Percentiles rank a stretch among this genome's conserved stretches.
Evolutionary conservation across 2,329 filamentous ascomycete genomes (phyloP).

Genomic region (Monosporascus ibericus): DNA sequence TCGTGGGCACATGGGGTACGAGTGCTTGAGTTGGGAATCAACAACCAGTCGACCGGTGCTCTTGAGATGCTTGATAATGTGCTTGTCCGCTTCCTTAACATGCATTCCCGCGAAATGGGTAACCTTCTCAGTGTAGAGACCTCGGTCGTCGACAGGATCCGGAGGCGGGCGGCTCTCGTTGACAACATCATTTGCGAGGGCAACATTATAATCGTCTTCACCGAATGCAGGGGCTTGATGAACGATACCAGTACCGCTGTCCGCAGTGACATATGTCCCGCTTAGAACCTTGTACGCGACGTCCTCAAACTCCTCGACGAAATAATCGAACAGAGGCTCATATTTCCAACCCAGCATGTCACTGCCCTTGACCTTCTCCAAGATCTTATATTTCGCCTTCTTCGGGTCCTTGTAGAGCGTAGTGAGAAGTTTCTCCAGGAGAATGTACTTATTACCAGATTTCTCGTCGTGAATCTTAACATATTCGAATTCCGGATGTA

Average conservation of each 20-base stretch:
- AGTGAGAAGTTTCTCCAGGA: constrained; percentile 73
- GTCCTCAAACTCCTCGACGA: constrained; percentile 83
- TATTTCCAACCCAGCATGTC: constrained; percentile 88
- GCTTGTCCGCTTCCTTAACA: constrained; percentile 88
- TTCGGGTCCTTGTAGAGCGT: constrained; percentile 93
- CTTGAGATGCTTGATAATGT: constrained; percentile 86
- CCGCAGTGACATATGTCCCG: constrained; percentile 79
- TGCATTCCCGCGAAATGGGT: constrained; percentile 79
- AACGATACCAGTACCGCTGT: constrained; percentile 88
- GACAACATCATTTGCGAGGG: constrained; percentile 70
- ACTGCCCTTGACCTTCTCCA: constrained; percentile 73
- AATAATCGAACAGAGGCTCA: constrained; percentile 83
- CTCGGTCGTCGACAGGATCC: constrained; percentile 82
- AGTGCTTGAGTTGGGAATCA: constrained; percentile 83
- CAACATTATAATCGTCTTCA: constrained; percentile 91
- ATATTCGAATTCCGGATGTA: constrained; percentile 79
- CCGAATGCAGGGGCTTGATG: constrained; percentile 91
- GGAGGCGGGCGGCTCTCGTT: constrained; percentile 72
- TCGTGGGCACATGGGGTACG: constrained; percentile 88
- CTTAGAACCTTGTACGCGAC: constrained; percentile 75
- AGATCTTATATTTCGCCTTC: constrained; percentile 84
- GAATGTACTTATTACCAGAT: constrained; percentile 76
- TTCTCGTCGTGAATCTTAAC: constrained; percentile 79
- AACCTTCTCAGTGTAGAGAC: constrained; percentile 71
- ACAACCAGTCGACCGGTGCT: constrained; percentile 69